Conservation (phyloP, 768 basidiomycete species). For the Auricularia auricula-judae region DNA sequence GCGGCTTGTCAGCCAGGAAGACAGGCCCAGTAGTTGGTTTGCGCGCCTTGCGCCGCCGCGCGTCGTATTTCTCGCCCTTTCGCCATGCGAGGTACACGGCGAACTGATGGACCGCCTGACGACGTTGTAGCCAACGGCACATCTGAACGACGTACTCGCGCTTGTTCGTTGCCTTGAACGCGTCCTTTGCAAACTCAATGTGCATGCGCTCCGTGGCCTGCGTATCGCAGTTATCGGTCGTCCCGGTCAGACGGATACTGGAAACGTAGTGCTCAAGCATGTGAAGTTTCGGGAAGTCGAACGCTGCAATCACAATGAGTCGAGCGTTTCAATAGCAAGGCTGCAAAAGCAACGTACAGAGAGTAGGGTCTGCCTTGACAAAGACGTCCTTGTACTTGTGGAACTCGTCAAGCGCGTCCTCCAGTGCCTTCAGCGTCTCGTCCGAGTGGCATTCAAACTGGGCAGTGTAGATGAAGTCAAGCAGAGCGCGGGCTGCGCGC, state of each 20-base stretch:
- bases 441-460: conserved; percentile 23
- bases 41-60: background rate
- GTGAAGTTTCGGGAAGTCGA: conserved; percentile 35
- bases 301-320: conserved; percentile 7
- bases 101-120: background rate
- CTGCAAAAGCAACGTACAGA: conserved; percentile 2
- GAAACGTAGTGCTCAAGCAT: conserved; percentile 22
- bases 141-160: conserved; percentile 14
- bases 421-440: conserved; percentile 18
- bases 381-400: conserved; percentile 28
- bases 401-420: conserved; percentile 20
- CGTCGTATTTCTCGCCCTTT: background rate
- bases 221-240: conserved; percentile 30
- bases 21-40: too few relatives aligned
- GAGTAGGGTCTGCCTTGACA: conserved; percentile 20
- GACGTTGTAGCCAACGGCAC: background rate
- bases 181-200: conserved; percentile 16
- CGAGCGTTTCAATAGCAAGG: conserved; percentile 19
- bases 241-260: conserved; percentile 22
- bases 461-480: conserved; percentile 30
- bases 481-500: conserved; percentile 15
- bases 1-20: too few relatives aligned
- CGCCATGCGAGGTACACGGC: background rate
- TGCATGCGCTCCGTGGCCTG: conserved; percentile 29
- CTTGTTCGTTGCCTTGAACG: conserved; percentile 33